These are phyloP conservation scores for Cyclostephanos invisitatus DNA, from an alignment of 108 stramenopile genomes.

Conservation along the genomic window DNA sequence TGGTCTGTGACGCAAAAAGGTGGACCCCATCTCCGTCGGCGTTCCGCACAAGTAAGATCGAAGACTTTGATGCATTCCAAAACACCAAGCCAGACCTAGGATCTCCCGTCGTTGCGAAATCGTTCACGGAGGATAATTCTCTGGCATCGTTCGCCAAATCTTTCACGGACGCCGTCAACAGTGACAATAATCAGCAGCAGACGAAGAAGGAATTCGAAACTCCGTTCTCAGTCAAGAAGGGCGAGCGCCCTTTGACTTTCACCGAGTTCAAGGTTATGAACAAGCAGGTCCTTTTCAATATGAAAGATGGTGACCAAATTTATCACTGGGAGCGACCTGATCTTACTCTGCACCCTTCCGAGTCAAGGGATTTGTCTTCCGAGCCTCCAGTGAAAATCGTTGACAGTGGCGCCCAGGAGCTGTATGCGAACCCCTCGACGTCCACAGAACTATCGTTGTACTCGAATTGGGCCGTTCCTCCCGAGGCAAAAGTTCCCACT, in stretches of 20 bases:
- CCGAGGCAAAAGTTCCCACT: not conserved
- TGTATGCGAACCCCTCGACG: not conserved
- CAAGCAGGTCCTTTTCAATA: conserved; percentile 24
- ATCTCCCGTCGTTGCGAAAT: not conserved
- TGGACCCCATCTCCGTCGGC: not conserved
- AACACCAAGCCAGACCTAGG: not conserved
- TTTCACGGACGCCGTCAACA: not conserved
- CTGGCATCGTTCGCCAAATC: not conserved
- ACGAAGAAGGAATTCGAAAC: conserved; percentile 21
- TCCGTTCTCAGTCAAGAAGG: conserved; percentile 29
- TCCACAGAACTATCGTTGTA: conserved; percentile 5
- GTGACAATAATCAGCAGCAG: not conserved
- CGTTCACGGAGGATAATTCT: not conserved
- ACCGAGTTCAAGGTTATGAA: conserved; percentile 25
- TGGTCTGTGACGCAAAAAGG: not conserved
- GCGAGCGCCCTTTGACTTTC: conserved; percentile 27
- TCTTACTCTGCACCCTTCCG: not conserved
- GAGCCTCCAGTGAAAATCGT: conserved; percentile 5
- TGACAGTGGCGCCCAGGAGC: conserved; percentile 1
- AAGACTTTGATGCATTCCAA: conserved; percentile 5
- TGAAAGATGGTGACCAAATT: conserved; percentile 10
- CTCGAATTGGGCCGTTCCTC: conserved; percentile 7
- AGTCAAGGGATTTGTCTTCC: conserved; percentile 7
- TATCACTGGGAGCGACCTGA: not conserved
- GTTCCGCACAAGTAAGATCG: not conserved